Conservation (phyloP, 202 grass and related monocot genomes). For the Elaeis oleifera region DNA sequence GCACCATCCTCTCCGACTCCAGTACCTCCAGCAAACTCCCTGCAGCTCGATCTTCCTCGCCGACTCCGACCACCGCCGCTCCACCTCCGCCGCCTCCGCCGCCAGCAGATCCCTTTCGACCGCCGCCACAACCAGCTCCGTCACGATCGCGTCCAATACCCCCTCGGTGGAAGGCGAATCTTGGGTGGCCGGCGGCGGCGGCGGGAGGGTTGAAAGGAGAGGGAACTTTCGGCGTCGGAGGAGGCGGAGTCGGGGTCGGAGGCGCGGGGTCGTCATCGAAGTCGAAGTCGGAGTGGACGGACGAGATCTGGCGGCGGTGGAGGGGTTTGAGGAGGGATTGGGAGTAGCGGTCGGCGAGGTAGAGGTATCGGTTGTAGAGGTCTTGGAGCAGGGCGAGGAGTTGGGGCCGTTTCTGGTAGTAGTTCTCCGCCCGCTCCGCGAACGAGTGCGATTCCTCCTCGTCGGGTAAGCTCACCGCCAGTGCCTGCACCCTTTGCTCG, state of each 20-base stretch:
- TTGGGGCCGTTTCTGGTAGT: slow-evolving; percentile 80
- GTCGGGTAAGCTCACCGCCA: slow-evolving; percentile 40
- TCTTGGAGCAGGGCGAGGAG: slow-evolving; percentile 79
- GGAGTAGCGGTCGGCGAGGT: slow-evolving; percentile 89
- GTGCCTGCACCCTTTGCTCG: slow-evolving; percentile 55
- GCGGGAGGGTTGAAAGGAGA: slow-evolving; percentile 57
- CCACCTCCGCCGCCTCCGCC: slow-evolving; percentile 31
- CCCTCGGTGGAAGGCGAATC: no score
- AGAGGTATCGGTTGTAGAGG: slow-evolving; percentile 87
- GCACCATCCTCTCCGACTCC: slow-evolving; percentile 80
- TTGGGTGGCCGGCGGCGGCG: not conserved
- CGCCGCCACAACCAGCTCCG: slow-evolving; percentile 53
- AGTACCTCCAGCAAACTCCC: slow-evolving; percentile 82
- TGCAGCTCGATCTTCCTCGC: slow-evolving; percentile 74
- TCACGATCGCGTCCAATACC: slow-evolving; percentile 25
- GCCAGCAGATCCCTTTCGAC: slow-evolving; percentile 50
- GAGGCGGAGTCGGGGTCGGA: slow-evolving; percentile 28
- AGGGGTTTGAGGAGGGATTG: slow-evolving; percentile 39
- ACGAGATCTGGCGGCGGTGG: slow-evolving; percentile 11
- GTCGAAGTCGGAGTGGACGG: slow-evolving; percentile 9
- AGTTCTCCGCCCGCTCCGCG: slow-evolving; percentile 63
- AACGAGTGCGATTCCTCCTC: slow-evolving; percentile 63
- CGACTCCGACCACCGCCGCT: slow-evolving; percentile 36
- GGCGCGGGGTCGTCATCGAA: slow-evolving; percentile 19
- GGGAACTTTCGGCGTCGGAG: slow-evolving; percentile 70